These are phyloP conservation scores for Botrytis medusae DNA, from an alignment of 2,329 filamentous ascomycete species.

Conservation along the genomic window DNA sequence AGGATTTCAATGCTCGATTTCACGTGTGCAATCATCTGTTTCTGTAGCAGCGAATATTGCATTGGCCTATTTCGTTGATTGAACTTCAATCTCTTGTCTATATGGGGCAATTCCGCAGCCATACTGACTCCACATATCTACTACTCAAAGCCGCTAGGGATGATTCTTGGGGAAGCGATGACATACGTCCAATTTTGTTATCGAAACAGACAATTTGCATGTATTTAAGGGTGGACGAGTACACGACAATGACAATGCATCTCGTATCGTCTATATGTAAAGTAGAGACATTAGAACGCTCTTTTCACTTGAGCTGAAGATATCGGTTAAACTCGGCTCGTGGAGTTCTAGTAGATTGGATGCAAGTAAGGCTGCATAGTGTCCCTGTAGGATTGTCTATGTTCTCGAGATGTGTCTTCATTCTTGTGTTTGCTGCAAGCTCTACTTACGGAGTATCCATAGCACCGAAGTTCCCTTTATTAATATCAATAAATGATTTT, in stretches of 20 bases:
- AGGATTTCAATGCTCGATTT: not conserved
- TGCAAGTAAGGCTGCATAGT: not conserved
- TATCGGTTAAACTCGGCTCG: not conserved
- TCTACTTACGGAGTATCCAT: too few species aligned
- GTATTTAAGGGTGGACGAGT: constrained; percentile 68
- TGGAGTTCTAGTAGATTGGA: not conserved
- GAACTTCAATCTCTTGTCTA: not conserved
- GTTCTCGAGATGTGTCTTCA: not conserved
- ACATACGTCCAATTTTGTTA: constrained; percentile 93
- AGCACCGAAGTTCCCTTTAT: too few species aligned
- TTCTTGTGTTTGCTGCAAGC: too few species aligned
- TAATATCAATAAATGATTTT: too few species aligned
- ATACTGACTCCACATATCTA: constrained; percentile 51
- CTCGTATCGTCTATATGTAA: not conserved
- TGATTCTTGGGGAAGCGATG: constrained; percentile 96
- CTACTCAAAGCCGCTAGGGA: constrained; percentile 53
- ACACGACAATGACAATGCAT: not conserved
- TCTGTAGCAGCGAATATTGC: not conserved
- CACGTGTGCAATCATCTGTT: not conserved
- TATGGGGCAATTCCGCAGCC: constrained; percentile 38
- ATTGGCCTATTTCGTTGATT: not conserved
- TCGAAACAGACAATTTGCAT: constrained; percentile 99
- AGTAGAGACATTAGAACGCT: too few species aligned
- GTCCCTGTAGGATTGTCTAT: not conserved
- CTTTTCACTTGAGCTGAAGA: not conserved